These are phyloP conservation scores for Dactylellina leptospora DNA, from an alignment of 2,329 filamentous ascomycete species.

Conservation along the genomic window DNA sequence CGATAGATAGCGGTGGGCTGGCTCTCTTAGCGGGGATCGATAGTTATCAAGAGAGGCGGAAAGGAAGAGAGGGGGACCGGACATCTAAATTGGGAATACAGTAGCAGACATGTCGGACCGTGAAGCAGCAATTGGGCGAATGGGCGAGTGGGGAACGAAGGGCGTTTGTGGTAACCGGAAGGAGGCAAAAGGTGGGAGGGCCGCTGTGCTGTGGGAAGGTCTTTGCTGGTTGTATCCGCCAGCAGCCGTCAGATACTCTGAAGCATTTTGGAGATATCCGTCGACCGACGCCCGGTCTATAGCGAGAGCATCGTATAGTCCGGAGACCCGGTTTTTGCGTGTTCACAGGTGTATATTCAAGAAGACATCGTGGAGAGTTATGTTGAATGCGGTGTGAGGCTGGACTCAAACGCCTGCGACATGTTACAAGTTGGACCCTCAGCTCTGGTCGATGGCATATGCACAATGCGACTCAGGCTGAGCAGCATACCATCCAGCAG, in stretches of 20 bases:
- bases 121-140: neutral
- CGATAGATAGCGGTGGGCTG: neutral
- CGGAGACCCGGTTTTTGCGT: neutral
- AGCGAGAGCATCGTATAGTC: too few relatives aligned
- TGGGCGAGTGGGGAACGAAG: slow-evolving; percentile 8
- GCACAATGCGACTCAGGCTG: slow-evolving; percentile 26
- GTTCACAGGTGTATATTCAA: too few relatives aligned
- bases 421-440: too few relatives aligned
- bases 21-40: neutral
- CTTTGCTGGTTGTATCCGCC: slow-evolving; percentile 16
- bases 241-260: slow-evolving; percentile 12
- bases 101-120: neutral
- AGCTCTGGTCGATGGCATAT: too few relatives aligned
- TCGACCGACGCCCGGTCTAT: too few relatives aligned
- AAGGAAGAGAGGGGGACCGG: neutral
- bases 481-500: neutral
- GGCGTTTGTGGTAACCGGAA: slow-evolving; percentile 29
- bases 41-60: neutral
- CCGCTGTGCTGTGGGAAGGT: slow-evolving; percentile 17
- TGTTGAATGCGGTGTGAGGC: neutral
- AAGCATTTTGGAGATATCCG: too few relatives aligned
- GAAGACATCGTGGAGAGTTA: too few relatives aligned
- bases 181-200: slow-evolving; percentile 1
- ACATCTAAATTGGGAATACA: slow-evolving; percentile 25
- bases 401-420: neutral